A percentile compares a stretch with the other conserved stretches of the same genome.
These are phyloP conservation scores for Ganoderma leucocontextum DNA, from an alignment of 1,284 basidiomycete genomes.

Conservation along the genomic window DNA sequence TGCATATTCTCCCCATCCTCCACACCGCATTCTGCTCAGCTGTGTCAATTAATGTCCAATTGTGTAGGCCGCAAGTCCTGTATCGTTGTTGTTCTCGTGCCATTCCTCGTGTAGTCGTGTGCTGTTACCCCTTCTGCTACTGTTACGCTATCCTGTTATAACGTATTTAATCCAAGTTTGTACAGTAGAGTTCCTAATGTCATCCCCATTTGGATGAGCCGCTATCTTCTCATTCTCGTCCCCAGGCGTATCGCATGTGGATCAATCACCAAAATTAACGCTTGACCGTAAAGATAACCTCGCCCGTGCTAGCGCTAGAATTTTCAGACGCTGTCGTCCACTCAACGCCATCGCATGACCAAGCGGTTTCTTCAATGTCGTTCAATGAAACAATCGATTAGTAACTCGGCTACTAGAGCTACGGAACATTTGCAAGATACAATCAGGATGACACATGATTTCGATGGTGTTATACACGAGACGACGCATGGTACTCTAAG, in stretches of 20 bases:
- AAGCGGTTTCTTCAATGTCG: not conserved
- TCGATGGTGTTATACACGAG: too few species aligned
- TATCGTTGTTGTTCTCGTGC: not conserved
- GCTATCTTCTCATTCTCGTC: too few species aligned
- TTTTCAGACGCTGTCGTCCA: not conserved
- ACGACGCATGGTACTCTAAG: not conserved
- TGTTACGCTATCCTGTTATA: slow-evolving; percentile 8
- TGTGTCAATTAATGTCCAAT: not conserved
- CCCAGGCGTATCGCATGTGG: not conserved
- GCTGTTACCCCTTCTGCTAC: not conserved
- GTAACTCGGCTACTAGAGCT: not conserved
- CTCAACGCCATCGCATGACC: not conserved
- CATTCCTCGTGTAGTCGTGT: not conserved
- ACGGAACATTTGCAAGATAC: not conserved
- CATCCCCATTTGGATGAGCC: not conserved
- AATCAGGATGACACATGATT: not conserved
- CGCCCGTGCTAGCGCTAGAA: not conserved
- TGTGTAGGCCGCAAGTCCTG: not conserved
- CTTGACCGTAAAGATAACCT: not conserved
- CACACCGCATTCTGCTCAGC: not conserved
- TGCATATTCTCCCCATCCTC: not conserved
- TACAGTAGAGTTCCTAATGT: slow-evolving; percentile 8
- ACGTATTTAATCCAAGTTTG: slow-evolving; percentile 16
- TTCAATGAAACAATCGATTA: not conserved
- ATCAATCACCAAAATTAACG: not conserved